These are phyloP conservation scores for Neobulgaria alba DNA, from an alignment of 2,329 filamentous ascomycete species.

Conservation along the genomic window DNA sequence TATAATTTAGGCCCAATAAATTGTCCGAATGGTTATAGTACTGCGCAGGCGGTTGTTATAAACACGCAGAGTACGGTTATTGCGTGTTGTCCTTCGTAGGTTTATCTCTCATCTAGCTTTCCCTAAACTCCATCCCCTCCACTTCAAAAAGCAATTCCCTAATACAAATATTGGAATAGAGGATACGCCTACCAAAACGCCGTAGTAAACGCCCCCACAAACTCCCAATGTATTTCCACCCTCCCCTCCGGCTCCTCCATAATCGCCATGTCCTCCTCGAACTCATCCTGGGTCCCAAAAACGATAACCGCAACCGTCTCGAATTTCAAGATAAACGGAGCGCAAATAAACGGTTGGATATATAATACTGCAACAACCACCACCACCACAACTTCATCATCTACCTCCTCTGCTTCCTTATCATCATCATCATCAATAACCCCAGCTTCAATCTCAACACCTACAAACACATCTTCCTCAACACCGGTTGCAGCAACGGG, in stretches of 20 bases:
- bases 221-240: slow-evolving; percentile 1
- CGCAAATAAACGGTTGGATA: neutral
- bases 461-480: neutral
- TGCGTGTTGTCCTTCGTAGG: slow-evolving; percentile 5
- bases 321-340: neutral
- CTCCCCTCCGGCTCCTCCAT: slow-evolving; percentile 1
- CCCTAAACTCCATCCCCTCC: no score
- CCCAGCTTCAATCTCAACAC: neutral
- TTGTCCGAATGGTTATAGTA: slow-evolving; percentile 3
- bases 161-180: neutral
- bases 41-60: slow-evolving; percentile 1
- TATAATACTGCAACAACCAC: neutral
- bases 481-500: neutral
- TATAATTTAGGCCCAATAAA: slow-evolving; percentile 2
- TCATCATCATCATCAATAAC: neutral
- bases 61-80: neutral
- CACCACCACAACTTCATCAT: neutral
- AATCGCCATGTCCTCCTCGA: neutral
- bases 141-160: neutral
- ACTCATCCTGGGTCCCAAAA: neutral
- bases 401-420: neutral
- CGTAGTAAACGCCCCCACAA: neutral
- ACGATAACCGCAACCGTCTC: neutral
- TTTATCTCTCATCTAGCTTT: neutral
- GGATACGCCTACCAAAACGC: neutral